phyloP scores from a whole-genome alignment of 371 early-diverging fungal genomes.

The Rhizopus delemar region DNA sequence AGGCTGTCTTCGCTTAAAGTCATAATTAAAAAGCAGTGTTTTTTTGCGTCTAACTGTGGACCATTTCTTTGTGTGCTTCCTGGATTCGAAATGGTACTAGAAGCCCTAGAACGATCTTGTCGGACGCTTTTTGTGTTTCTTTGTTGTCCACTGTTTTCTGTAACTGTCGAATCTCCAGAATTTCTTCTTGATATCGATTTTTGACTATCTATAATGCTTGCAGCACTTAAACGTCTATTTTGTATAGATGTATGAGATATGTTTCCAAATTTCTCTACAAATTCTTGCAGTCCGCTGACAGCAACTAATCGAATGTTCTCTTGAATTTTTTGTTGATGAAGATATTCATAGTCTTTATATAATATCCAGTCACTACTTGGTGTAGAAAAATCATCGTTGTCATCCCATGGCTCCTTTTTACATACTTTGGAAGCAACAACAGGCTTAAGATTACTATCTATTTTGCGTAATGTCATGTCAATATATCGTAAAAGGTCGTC shows the following conservation, averaged over 20 bases:
- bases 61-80: constrained; percentile 7
- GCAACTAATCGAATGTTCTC: constrained; percentile 53
- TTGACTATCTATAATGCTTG: constrained; percentile 43
- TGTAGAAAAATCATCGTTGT: neutral
- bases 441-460: constrained; percentile 36
- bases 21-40: constrained; percentile 69
- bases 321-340: constrained; percentile 31
- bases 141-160: constrained; percentile 15
- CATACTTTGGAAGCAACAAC: constrained; percentile 41
- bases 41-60: constrained; percentile 28
- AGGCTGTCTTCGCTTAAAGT: constrained; percentile 58
- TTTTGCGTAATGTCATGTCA: constrained; percentile 36
- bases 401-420: constrained; percentile 19
- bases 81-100: constrained; percentile 31
- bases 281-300: constrained; percentile 60
- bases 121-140: constrained; percentile 3
- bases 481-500: constrained; percentile 42
- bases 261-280: constrained; percentile 50
- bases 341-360: constrained; percentile 30
- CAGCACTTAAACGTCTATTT: constrained; percentile 46
- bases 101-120: constrained; percentile 34
- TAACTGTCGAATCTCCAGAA: constrained; percentile 31
- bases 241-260: constrained; percentile 22
- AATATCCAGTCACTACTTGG: constrained; percentile 33
- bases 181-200: constrained; percentile 33